Base-by-base conservation (phyloP, 139 green algal genomes). In the Chlamydomonas incerta region DNA sequence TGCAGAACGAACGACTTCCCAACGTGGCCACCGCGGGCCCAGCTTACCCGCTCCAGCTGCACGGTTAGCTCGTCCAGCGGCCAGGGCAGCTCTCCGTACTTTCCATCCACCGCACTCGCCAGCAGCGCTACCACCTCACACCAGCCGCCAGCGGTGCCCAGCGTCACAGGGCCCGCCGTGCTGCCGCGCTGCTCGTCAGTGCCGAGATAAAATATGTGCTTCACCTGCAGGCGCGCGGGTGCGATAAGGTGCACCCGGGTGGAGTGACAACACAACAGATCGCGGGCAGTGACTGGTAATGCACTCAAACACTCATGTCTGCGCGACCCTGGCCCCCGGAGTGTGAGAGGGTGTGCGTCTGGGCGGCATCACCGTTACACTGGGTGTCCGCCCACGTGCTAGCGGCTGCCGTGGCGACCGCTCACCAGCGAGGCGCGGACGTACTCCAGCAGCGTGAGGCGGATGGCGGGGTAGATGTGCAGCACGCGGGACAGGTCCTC, bases 391-490 rank as follows among this genome's bases (percentile, higher is more conserved):
- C n/a, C n/a, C n/a, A n/a, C n/a, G n/a, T n/a, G n/a, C n/a, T n/a
- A n/a, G n/a, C n/a, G n/a, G n/a, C n/a, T n/a, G n/a, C n/a, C n/a
- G 21, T 8, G 47, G 14, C 14, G 28, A 9, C 15, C 41, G 47
- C 75, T 29, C 75, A 83, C 75, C 75, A 83, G 75, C 17, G 60
- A 60, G 8, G 3, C 46, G 23, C 57, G 24, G 11, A 83, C 2
- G 35, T 83, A 18, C 35, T 84, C 77, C 77, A 84, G n/a, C 46
- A 84, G 47, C 5, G 18, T 35, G 17, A 75, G 46, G 1, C 77
- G 63, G 41, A 84, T 17, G 31, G 46, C 77, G n/a, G 77, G 77
- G 65, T 84, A 84, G 65, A 84, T 74, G 29, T 62, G n/a, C 5
- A 84, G 52, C 23, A 84, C 77, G n/a, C 77, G 46, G 20, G 34